Base-by-base conservation (phyloP, 768 basidiomycete genomes). In the Termitomyces sp. region DNA sequence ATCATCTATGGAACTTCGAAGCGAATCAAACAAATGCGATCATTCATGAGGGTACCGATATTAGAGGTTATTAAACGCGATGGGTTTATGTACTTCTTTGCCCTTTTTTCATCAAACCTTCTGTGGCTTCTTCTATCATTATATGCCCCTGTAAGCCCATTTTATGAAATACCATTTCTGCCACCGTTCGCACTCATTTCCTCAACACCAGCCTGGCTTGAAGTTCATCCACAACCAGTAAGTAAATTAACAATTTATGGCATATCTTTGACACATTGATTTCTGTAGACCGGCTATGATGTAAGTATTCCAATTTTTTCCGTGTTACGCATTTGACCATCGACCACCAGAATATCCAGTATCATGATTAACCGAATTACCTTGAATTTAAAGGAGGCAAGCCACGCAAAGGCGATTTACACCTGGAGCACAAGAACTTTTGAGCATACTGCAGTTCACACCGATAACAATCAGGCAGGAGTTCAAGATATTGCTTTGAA, bases 291-390 rank as follows among this genome's bases (percentile, higher is more conserved):
- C n/a, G n/a, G n/a, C n/a, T n/a, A n/a, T n/a, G n/a, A n/a, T n/a
- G n/a, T n/a, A n/a, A n/a, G n/a, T n/a, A n/a, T n/a, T n/a, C n/a
- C n/a, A n/a, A n/a, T n/a, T n/a, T n/a, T n/a, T n/a, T n/a, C n/a
- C n/a, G n/a, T n/a, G n/a, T n/a, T n/a, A n/a, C n/a, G n/a, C n/a
- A n/a, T n/a, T n/a, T n/a, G n/a, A n/a, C n/a, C n/a, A n/a, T n/a
- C n/a, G n/a, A n/a, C n/a, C n/a, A n/a, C n/a, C 8, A 9, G 12
- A 9, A 6, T 20, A 11, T 1, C n/a, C 44, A 20, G 7, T 4
- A 66, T 68, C 50, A 66, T 68, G 67, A 64, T 66, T 35, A 68
- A 64, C 39, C 51, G 67, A 3, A 66, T 68, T 9, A 68, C 67
- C 1, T 57, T 68, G 32, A 68, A 68, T 22, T 44, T 68, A 24